Evolutionary conservation across 345 rosid species (phyloP), one percentile per base, ranked within the genome.

Genomic region (Acer campestre): DNA sequence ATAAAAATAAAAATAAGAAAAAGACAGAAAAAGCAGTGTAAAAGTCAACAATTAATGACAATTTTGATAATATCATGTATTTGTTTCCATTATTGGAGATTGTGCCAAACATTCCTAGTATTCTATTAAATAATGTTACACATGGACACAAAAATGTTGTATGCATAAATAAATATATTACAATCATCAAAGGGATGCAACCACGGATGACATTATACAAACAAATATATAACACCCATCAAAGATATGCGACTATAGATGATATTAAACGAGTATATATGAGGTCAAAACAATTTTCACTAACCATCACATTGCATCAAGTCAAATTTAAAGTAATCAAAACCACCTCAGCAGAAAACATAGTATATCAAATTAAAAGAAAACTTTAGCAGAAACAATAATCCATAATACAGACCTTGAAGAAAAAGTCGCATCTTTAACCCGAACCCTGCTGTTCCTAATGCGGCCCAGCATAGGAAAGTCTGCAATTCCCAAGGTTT

Each of bases 391-490:
- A 62, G 44, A 14, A 62, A 22, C 29, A 12, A 68, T 62, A 14
- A 4, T 2, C 20, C 46, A 25, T 14, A 22, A 73, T 9, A 27
- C 70, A 35, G 74, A 95, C 99, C 99, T 92, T 73, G 99, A 95
- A 46, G 99, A 95, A 83, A 93, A 93, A 3, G 94, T 95, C 40
- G 99, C 86, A 77, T 93, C 98, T 85, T 86, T 92, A 58, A 95
- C 88, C 67, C 96, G 89, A 68, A 90, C 98, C 81, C 91, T 89
- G 79, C 98, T 89, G 83, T 90, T 92, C 83, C 93, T 90, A 35
- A 94, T 83, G 69, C 98, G 99, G 40, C 99, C 99, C 78, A 95
- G 86, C 16, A 90, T 67, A 23, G 99, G 96, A 88, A 95, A 95
- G 48, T 93, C 98, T 73, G 93, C 85, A 77, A 95, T 88, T 82